Percentiles rank a stretch among this genome's conserved stretches.
phyloP scores from a whole-genome alignment of 2,329 filamentous ascomycete genomes.

The Nectriaceae sp. region DNA sequence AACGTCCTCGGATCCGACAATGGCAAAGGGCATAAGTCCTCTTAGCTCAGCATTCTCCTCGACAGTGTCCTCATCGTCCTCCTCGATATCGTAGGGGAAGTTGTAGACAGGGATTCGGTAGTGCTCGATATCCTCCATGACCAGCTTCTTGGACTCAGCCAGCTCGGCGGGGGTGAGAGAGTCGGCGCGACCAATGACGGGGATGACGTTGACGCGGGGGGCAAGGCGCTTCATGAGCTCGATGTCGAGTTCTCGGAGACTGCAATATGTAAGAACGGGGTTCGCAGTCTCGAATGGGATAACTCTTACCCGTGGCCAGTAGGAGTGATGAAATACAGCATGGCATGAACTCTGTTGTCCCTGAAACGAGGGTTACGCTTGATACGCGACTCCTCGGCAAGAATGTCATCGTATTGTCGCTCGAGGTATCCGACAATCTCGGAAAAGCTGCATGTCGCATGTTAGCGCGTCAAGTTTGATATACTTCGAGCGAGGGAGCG shows the following conservation, averaged over 20 bases:
- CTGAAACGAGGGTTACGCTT: constrained; percentile 99
- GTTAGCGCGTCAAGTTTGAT: constrained; percentile 10
- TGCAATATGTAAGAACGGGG: constrained; percentile 35
- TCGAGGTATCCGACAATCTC: constrained; percentile 99
- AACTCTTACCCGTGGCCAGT: constrained; percentile 82
- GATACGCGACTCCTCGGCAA: constrained; percentile 98
- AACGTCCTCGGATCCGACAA: constrained; percentile 94
- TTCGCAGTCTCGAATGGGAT: neutral
- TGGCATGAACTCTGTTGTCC: constrained; percentile 96
- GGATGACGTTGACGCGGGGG: constrained; percentile 97
- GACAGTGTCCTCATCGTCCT: constrained; percentile 98
- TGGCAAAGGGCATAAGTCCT: constrained; percentile 98
- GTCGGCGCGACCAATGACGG: constrained; percentile 97
- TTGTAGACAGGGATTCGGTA: constrained; percentile 99
- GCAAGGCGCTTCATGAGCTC: constrained; percentile 99
- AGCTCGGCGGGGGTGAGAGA: constrained; percentile 95
- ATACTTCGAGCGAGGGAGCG: constrained; percentile 21
- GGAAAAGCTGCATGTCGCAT: constrained; percentile 66
- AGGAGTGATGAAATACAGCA: constrained; percentile 99
- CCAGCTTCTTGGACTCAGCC: constrained; percentile 98
- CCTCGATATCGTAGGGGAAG: constrained; percentile 99
- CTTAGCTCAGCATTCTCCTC: constrained; percentile 98
- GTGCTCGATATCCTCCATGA: constrained; percentile 99
- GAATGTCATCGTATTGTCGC: constrained; percentile 98
- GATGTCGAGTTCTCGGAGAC: constrained; percentile 97